Evolutionary conservation across 495 filamentous ascomycete species (phyloP), one percentile per base, ranked within the genome.

Genomic region (Xylaria palmicola): DNA sequence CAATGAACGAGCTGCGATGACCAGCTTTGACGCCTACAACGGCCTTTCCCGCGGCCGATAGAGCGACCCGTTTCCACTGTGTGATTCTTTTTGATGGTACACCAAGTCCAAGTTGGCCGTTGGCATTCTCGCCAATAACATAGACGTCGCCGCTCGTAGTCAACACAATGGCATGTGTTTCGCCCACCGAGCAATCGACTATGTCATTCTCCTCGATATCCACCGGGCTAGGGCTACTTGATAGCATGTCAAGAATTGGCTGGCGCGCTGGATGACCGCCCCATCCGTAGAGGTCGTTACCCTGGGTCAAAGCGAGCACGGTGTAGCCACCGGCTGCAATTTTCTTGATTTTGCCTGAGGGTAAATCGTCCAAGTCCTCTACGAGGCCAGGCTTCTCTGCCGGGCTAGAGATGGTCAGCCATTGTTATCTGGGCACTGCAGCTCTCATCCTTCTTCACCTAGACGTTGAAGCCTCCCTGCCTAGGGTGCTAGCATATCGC

Each of bases 51-150:
- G 41, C 51, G 40, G 77, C 32, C 7, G 58, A 62, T n/a, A 79
- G 41, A 13, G 62, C 43, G 15, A 82, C 57, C 43, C 72, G 72
- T 4, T 50, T 69, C 79, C 78, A 80, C 10, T 47, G 49, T 4
- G 22, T 27, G 7, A 59, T 62, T 19, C 63, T 43, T 0, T 66
- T 51, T 6, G 59, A 56, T 4, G 41, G 59, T 12, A 83, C 58
- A 2, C 86, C 86, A 10, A 86, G 72, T 69, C 90, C 86, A 10
- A 86, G 72, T 69, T 90, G 88, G 1, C 88, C 86, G 65, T 81
- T 84, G 13, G 66, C 55, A 36, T 81, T 82, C 32, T 75, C 69
- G 3, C 88, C 88, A 24, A 80, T 75, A 20, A 74, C 80, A 65
- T 78, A 90, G 9, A 88, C 70, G 27, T 76, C 72, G 13, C 79